phyloP scores from a whole-genome alignment of 805 yeast genomes.

The Kazachstania kunashirensis region DNA sequence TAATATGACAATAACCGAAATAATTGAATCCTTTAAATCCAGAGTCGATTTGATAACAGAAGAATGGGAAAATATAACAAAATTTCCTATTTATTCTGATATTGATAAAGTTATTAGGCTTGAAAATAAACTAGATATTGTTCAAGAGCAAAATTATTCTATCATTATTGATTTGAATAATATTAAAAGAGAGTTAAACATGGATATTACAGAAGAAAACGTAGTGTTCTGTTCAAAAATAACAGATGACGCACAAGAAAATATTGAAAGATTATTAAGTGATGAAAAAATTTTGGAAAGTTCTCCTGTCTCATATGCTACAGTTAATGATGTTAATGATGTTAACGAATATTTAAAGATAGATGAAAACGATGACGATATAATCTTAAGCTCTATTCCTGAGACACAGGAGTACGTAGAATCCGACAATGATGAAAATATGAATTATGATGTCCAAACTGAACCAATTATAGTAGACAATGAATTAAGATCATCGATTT shows the following conservation, averaged over 20 bases:
- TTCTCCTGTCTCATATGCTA: neutral
- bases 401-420: neutral
- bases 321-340: neutral
- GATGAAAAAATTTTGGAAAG: neutral
- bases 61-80: constrained; percentile 11
- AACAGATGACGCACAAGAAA: neutral
- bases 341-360: neutral
- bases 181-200: constrained; percentile 9
- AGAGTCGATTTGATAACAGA: constrained; percentile 11
- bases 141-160: constrained; percentile 16
- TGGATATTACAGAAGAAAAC: neutral
- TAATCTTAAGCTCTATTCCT: neutral
- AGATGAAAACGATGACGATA: neutral
- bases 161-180: constrained; percentile 14
- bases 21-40: constrained; percentile 5
- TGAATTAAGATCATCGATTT: too few relatives aligned
- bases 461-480: neutral
- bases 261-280: neutral
- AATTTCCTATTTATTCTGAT: constrained; percentile 3
- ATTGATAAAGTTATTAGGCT: constrained; percentile 9
- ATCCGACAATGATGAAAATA: neutral
- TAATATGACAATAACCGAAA: neutral
- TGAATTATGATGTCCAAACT: neutral
- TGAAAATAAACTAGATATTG: constrained; percentile 11
- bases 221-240: neutral